These are phyloP conservation scores for Cystofilobasidium ferigula DNA, from an alignment of 768 basidiomycete genomes.

Conservation along the genomic window DNA sequence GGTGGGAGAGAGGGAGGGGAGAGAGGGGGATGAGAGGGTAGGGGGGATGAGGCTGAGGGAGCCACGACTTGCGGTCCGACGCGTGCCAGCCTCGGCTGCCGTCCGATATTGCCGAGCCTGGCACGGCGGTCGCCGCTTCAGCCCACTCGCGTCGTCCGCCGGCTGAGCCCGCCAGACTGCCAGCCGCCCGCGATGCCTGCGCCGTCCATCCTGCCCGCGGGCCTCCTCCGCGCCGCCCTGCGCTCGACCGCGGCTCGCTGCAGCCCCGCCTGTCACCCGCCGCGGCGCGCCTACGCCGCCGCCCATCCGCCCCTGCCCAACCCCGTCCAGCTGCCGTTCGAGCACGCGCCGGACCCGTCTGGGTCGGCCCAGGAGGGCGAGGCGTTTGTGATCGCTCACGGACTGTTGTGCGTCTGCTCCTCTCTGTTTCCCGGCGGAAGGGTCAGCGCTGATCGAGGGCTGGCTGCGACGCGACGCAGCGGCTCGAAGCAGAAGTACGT, in stretches of 20 bases:
- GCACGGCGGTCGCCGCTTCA: too few species aligned
- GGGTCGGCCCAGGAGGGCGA: conserved; percentile 5
- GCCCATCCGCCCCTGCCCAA: conserved; percentile 8
- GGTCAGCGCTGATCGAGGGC: too few species aligned
- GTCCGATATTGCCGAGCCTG: too few species aligned
- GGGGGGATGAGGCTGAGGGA: background rate
- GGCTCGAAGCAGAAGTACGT: conserved; percentile 66
- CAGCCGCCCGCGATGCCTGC: too few species aligned
- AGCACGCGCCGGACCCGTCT: conserved; percentile 4
- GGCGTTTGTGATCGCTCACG: conserved; percentile 22
- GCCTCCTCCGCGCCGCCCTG: background rate
- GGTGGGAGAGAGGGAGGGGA: background rate
- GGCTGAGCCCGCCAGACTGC: too few species aligned
- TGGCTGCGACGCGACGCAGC: too few species aligned
- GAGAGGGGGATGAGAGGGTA: background rate
- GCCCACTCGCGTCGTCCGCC: too few species aligned
- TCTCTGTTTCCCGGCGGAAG: background rate
- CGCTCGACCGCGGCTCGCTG: background rate
- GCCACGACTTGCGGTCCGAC: background rate
- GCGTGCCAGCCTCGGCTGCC: too few species aligned
- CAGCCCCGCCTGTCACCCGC: background rate
- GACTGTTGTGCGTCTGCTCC: conserved; percentile 12
- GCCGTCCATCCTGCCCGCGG: too few species aligned
- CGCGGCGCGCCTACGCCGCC: background rate
- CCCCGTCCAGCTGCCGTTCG: conserved; percentile 20